These are phyloP conservation scores for Tillandsia fasciculata DNA, from an alignment of 176 grass and related monocot genomes.

Conservation along the genomic window DNA sequence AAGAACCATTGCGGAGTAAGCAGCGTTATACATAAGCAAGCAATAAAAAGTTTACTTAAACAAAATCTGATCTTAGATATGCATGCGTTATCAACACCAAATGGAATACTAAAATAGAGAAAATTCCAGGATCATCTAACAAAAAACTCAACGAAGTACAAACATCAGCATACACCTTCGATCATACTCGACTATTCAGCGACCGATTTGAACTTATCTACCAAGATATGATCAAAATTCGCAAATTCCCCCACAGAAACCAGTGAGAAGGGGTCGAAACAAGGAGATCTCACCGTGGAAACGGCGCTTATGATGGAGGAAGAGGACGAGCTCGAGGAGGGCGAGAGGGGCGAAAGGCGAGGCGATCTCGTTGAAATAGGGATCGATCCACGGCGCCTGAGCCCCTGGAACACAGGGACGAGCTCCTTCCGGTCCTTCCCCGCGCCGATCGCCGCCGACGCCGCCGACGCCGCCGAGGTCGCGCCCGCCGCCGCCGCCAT, in stretches of 20 bases:
- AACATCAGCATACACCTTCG: no score
- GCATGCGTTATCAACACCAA: no score
- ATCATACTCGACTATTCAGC: no score
- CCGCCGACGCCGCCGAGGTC: conserved; percentile 20
- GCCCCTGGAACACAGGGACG: conserved; percentile 30
- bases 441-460: conserved; percentile 30
- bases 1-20: no score
- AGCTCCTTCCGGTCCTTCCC: conserved; percentile 13
- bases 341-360: conserved; percentile 25
- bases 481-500: background rate
- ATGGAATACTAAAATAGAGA: no score
- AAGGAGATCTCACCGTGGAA: conserved; percentile 25
- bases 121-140: no score
- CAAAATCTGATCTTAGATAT: no score
- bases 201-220: background rate
- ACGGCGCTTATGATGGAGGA: conserved; percentile 37
- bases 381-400: conserved; percentile 2
- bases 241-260: background rate
- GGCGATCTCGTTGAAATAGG: conserved; percentile 6
- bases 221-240: background rate
- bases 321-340: conserved; percentile 5
- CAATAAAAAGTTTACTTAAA: no score
- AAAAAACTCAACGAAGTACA: no score
- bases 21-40: no score
- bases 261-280: background rate